Conservation (phyloP, 768 basidiomycete genomes). For the Chalciporus sphaerocephalus region DNA sequence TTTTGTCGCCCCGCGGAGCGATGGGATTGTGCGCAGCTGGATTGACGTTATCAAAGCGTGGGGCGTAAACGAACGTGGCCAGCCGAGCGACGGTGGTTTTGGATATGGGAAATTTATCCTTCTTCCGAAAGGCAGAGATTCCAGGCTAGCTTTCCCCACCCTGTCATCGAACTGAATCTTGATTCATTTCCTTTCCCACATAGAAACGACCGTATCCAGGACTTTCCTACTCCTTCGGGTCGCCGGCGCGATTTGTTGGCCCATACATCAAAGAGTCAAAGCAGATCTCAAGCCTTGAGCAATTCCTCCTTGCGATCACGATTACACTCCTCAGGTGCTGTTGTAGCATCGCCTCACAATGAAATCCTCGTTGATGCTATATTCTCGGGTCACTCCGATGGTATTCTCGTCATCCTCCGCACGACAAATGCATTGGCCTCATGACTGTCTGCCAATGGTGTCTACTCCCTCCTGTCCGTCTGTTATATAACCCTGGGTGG, state of each 20-base stretch:
- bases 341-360: conserved; percentile 5
- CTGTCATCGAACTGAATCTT: background rate
- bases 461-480: background rate
- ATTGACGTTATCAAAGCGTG: conserved; percentile 75
- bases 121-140: conserved; percentile 56
- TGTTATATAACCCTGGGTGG: background rate
- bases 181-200: conserved; percentile 2
- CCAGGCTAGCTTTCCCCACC: conserved; percentile 33
- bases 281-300: conserved; percentile 6
- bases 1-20: conserved; percentile 63
- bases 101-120: conserved; percentile 72
- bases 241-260: conserved; percentile 30
- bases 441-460: background rate
- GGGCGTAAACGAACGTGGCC: conserved; percentile 81
- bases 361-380: conserved; percentile 71
- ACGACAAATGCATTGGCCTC: conserved; percentile 29
- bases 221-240: conserved; percentile 22
- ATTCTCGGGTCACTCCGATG: conserved; percentile 83
- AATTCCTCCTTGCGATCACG: conserved; percentile 9
- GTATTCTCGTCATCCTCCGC: conserved; percentile 74
- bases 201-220: conserved; percentile 27
- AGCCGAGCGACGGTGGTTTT: conserved; percentile 81
- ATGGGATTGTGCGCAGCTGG: conserved; percentile 64
- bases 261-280: conserved; percentile 9
- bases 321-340: conserved; percentile 1